Percentiles rank a stretch among this genome's conserved stretches.
Conservation (phyloP, 805 yeast genomes). For the Zygosaccharomyces kombuchaensis region DNA sequence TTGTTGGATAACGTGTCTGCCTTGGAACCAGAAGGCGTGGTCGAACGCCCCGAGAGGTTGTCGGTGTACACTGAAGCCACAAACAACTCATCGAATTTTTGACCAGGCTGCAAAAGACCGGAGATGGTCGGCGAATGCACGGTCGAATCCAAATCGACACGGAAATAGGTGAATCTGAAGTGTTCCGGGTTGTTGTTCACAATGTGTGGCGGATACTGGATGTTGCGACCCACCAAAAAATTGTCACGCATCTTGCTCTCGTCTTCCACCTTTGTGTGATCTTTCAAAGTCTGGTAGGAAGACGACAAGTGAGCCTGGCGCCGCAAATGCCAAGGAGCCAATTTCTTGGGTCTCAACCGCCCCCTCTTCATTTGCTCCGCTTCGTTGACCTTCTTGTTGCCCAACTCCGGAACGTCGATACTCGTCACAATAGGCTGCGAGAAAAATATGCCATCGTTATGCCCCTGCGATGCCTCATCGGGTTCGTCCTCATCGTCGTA, state of each 20-base stretch:
- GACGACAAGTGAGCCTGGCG: conserved; percentile 12
- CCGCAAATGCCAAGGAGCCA: conserved; percentile 66
- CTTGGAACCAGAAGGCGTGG: conserved; percentile 9
- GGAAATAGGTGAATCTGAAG: conserved; percentile 83
- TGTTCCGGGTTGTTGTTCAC: conserved; percentile 47
- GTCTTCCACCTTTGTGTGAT: conserved; percentile 13
- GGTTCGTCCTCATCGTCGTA: conserved; percentile 34
- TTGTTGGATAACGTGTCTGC: conserved; percentile 9
- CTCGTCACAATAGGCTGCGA: conserved; percentile 42
- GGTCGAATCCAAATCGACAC: conserved; percentile 86
- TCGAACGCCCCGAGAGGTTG: conserved; percentile 7
- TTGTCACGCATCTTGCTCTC: conserved; percentile 23
- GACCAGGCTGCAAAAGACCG: conserved; percentile 65
- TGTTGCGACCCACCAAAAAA: conserved; percentile 31
- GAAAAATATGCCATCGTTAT: conserved; percentile 36
- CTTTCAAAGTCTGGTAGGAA: conserved; percentile 10
- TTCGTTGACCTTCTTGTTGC: conserved; percentile 49
- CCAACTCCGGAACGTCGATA: conserved; percentile 40
- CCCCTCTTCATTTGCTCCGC: conserved; percentile 50
- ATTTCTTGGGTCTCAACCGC: conserved; percentile 67
- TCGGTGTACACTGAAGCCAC: conserved; percentile 40
- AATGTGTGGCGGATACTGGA: conserved; percentile 43
- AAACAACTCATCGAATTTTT: conserved; percentile 59
- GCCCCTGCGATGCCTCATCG: conserved; percentile 12
- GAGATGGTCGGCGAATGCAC: conserved; percentile 85